These are phyloP conservation scores for Candida nonsorbophila DNA, from an alignment of 805 yeast species.

Conservation along the genomic window DNA sequence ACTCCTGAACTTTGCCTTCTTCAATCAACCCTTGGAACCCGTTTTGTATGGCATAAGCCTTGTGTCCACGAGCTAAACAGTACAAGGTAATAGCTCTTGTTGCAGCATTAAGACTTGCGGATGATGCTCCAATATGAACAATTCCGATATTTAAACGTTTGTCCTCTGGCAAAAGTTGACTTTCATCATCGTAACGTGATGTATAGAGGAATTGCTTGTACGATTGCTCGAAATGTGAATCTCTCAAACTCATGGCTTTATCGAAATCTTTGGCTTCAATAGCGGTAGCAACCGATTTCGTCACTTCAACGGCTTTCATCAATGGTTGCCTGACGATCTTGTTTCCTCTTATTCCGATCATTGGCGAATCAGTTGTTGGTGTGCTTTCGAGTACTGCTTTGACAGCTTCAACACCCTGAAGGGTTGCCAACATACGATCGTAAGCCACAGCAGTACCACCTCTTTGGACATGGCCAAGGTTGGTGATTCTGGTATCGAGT, in stretches of 20 bases:
- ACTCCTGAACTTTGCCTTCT: conserved; percentile 54
- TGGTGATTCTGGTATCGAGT: conserved; percentile 72
- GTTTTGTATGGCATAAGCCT: conserved; percentile 63
- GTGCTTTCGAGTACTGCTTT: conserved; percentile 64
- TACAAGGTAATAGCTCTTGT: conserved; percentile 69
- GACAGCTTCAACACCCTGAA: conserved; percentile 82
- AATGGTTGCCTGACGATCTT: conserved; percentile 63
- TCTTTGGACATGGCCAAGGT: conserved; percentile 77
- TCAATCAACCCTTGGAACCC: conserved; percentile 70
- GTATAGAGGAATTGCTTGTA: conserved; percentile 58
- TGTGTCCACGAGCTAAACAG: conserved; percentile 73
- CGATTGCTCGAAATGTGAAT: conserved; percentile 63
- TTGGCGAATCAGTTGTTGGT: conserved; percentile 72
- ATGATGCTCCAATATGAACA: conserved; percentile 75
- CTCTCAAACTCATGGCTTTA: conserved; percentile 66
- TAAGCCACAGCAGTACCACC: conserved; percentile 79
- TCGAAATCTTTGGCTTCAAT: conserved; percentile 62
- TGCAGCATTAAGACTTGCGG: conserved; percentile 76
- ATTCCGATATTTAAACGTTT: conserved; percentile 62
- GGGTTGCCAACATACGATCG: conserved; percentile 66
- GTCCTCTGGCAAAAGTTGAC: conserved; percentile 38
- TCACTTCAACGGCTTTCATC: conserved; percentile 67
- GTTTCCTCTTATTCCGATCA: conserved; percentile 70
- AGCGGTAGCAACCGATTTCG: conserved; percentile 68
- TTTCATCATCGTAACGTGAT: conserved; percentile 30